Base-by-base conservation (phyloP, 2,329 filamentous ascomycete species). In the Alternaria arborescens region DNA sequence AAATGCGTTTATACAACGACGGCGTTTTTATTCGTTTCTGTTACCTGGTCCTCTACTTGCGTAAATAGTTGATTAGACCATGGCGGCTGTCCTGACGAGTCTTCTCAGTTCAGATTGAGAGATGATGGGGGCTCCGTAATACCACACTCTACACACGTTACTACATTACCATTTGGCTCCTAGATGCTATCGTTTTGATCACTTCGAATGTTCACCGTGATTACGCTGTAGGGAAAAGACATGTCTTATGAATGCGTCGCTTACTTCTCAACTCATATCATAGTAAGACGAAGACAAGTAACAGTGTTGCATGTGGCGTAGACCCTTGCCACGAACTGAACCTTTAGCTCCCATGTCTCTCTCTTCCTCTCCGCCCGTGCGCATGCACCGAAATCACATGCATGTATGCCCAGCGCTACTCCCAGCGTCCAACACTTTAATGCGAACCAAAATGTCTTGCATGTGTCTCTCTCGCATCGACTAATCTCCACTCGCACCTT, bases 61-160 rank as follows among this genome's bases (percentile, higher is more conserved):
- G 42, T 44, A 42, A 38, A 50, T 53, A 52, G 59, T 66, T 53
- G 24, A 61, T 65, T 67, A 69, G 66, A 67, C 30, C 16, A n/a
- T 24, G 52, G 24, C 10, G 43, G 51, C 58, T 36, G 59, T 44
- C 43, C 38, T 22, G n/a, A 28, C 32, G 10, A 22, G 38, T 36
- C 46, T 52, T 22, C 5, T n/a, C 6, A 38, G 2, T 14, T n/a
- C 5, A 41, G 38, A 18, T 8, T 40, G n/a, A 11, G 54, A 47
- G 58, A 53, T 38, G 46, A 47, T 28, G 43, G 55, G 8, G 40
- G 41, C 52, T 47, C 32, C 56, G 52, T 68, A 69, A 69, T 69
- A 65, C 61, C 43, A 66, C 58, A 62, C 63, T 66, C 61, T 57
- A 55, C 44, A 36, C 12, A 16, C 32, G 5, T 20, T 48, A 48